Evolutionary conservation across 2,329 filamentous ascomycete genomes (phyloP), one percentile per base, ranked within the genome.

Genomic region (Cladosporium sp.): DNA sequence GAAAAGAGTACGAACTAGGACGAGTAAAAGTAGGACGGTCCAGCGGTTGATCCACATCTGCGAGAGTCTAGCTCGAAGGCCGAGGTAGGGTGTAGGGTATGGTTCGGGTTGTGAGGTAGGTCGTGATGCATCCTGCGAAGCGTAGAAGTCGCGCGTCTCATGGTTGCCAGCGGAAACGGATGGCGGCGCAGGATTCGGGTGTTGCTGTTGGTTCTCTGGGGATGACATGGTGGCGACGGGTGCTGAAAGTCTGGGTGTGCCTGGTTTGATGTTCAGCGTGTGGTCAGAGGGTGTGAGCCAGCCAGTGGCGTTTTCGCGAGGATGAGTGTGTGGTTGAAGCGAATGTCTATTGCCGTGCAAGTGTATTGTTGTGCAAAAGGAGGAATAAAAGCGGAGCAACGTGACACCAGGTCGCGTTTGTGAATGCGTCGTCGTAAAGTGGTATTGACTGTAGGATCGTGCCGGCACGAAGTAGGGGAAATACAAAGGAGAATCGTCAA

Each of bases 41-140:
- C 93, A 98, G 69, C 88, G 82, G 75, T 98, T 97, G 73, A 98
- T 84, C 90, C 92, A 96, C 69, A 94, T 79, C 75, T 98, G 93
- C 46, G 93, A 97, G 62, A 97, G 79, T 62, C 91, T 85, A 61
- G 92, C 85, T 63, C 84, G 83, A 64, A 96, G 82, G 61, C 91
- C 90, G 56, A 98, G 86, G 69, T 97, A 97, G 55, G 93, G 92
- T 56, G 90, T 96, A 64, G 86, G 78, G 65, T 81, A 81, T 67
- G 80, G 80, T 68, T 82, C 78, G 56, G 86, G 83, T 67, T 81
- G 78, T 64, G 76, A 69, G 66, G 72, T 66, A 69, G 78, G 75
- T 72, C 77, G 77, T 69, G 78, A 69, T 73, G 66, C 69, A 64
- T 74, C 74, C 67, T 77, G 74, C 57, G 71, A 66, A 66, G 71